Conservation (phyloP, 1,139 yeast species). For the Schizosaccharomyces versatilis region DNA sequence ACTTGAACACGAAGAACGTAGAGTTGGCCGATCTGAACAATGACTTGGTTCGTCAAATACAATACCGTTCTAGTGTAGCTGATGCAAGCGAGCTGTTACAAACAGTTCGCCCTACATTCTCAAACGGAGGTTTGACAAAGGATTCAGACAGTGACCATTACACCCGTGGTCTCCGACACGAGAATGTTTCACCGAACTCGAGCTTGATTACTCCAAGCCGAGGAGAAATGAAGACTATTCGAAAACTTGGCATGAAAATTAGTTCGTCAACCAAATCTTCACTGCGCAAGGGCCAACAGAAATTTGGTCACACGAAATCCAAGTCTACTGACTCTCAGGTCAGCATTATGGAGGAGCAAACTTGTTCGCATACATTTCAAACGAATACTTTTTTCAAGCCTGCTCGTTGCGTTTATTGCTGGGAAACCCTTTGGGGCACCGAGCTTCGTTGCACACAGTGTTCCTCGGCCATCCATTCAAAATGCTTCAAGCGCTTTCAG, state of each 20-base stretch:
- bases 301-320: neutral
- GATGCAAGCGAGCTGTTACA: too few species aligned
- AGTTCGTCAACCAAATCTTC: too few species aligned
- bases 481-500: constrained; percentile 1
- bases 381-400: neutral
- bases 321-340: neutral
- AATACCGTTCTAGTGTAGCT: neutral
- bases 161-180: too few species aligned
- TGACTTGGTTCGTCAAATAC: constrained; percentile 20
- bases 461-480: constrained; percentile 5
- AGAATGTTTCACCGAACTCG: too few species aligned
- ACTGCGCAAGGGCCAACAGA: neutral
- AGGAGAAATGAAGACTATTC: too few species aligned
- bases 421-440: constrained; percentile 5
- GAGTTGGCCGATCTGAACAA: constrained; percentile 22
- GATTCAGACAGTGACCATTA: too few species aligned
- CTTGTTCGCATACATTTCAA: neutral
- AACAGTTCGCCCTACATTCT: too few species aligned
- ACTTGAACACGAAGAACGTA: constrained; percentile 19
- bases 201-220: too few species aligned
- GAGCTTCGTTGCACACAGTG: constrained; percentile 6
- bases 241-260: too few species aligned
- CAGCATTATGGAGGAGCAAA: too few species aligned
- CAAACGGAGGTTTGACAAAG: too few species aligned
- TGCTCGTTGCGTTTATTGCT: constrained; percentile 5